A percentile compares a stretch with the other conserved stretches of the same genome.
Evolutionary conservation across 805 yeast genomes (phyloP).

Genomic region (Ogataea ganodermae): DNA sequence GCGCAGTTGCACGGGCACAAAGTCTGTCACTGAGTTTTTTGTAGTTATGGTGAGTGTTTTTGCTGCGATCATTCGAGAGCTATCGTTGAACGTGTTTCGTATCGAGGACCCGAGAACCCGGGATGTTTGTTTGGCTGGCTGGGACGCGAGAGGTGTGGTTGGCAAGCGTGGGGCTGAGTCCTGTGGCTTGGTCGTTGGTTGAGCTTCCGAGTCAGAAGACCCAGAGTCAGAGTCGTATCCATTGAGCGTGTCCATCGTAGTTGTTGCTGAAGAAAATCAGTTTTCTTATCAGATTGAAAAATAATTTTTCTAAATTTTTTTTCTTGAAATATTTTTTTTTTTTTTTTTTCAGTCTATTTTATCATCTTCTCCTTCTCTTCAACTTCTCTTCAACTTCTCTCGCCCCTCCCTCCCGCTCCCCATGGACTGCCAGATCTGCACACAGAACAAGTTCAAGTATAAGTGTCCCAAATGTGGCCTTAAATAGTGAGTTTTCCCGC

Average conservation of each 20-base stretch:
- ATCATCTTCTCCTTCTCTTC: constrained; percentile 7
- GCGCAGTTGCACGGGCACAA: constrained; percentile 22
- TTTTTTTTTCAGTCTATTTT: neutral
- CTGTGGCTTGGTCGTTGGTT: too few species aligned
- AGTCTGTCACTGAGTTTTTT: constrained; percentile 16
- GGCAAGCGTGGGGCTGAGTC: too few species aligned
- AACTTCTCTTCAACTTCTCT: neutral
- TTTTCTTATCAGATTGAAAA: neutral
- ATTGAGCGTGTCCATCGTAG: neutral
- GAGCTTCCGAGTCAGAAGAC: neutral
- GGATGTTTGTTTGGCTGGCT: neutral
- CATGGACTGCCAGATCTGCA: constrained; percentile 32
- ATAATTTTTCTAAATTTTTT: constrained; percentile 1
- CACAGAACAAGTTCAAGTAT: constrained; percentile 39
- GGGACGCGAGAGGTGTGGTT: neutral
- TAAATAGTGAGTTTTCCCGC: constrained; percentile 36
- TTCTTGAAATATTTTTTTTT: neutral
- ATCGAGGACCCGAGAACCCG: constrained; percentile 25
- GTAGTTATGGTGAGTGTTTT: constrained; percentile 15
- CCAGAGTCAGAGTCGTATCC: constrained; percentile 24
- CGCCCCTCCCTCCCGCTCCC: neutral
- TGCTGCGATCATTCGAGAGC: constrained; percentile 12
- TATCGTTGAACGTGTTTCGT: constrained; percentile 29
- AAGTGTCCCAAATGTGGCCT: constrained; percentile 51
- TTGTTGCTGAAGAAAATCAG: neutral